phyloP scores from a whole-genome alignment of 164 flowering plant genomes.

The Tetrastigma voinierianum region DNA sequence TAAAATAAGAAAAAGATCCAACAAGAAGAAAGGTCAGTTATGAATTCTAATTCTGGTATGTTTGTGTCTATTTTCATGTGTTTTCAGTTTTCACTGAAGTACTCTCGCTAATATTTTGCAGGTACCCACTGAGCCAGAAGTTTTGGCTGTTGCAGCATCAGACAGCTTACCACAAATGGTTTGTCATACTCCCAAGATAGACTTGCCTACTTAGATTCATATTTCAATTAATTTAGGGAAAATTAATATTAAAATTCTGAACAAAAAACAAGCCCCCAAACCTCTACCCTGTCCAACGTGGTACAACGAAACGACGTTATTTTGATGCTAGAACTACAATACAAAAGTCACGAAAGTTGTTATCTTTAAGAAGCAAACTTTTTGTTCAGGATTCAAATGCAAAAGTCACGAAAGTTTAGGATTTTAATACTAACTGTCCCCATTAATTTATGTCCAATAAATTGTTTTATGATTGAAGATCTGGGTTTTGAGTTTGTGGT shows the following conservation, averaged over 20 bases:
- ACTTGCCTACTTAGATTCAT: neutral
- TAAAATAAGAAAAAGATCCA: slow-evolving; percentile 39
- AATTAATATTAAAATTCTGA: no score
- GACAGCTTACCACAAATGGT: slow-evolving; percentile 58
- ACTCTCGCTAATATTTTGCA: slow-evolving; percentile 10
- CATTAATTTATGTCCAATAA: no score
- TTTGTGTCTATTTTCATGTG: neutral
- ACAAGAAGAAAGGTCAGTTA: slow-evolving; percentile 47
- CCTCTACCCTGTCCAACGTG: no score
- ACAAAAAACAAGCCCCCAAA: no score
- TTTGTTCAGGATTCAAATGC: no score
- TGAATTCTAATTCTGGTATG: neutral
- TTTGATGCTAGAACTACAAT: no score
- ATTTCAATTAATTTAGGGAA: neutral
- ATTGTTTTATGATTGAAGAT: neutral
- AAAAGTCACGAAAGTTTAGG: no score
- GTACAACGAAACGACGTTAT: no score
- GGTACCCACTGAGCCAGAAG: slow-evolving; percentile 35
- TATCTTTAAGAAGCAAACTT: no score
- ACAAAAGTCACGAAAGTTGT: no score
- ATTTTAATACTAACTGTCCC: no score
- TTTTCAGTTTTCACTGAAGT: neutral
- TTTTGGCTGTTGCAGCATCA: slow-evolving; percentile 35
- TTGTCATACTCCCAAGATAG: slow-evolving; percentile 12
- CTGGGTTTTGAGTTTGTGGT: neutral